Conservation (phyloP, 2,329 filamentous ascomycete species). For the Fusarium transvaalense region DNA sequence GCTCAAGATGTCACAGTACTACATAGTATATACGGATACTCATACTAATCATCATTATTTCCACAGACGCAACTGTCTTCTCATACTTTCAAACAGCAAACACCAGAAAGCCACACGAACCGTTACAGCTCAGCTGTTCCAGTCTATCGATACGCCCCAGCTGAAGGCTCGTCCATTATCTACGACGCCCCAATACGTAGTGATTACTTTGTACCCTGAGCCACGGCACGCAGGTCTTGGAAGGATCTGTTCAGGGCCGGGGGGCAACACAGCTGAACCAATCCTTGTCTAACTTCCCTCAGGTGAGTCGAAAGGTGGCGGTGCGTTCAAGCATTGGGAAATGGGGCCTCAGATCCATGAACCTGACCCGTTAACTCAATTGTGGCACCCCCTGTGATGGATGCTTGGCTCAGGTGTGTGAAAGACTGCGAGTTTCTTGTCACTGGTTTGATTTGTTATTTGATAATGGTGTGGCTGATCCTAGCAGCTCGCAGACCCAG, state of each 20-base stretch:
- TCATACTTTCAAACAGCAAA: background rate
- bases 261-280: constrained; percentile 33
- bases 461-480: constrained; percentile 41
- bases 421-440: constrained; percentile 24
- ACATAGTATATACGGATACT: no score
- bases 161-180: constrained; percentile 28
- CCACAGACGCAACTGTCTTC: background rate
- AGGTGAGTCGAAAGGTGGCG: constrained; percentile 43
- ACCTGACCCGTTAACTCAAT: constrained; percentile 15
- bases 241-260: constrained; percentile 7
- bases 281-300: constrained; percentile 40
- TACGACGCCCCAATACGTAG: background rate
- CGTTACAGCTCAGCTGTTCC: background rate
- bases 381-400: constrained; percentile 34
- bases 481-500: constrained; percentile 30
- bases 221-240: constrained; percentile 3
- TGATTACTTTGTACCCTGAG: background rate
- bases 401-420: constrained; percentile 27
- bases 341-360: constrained; percentile 27
- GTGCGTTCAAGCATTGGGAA: constrained; percentile 29
- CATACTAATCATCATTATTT: background rate
- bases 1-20: background rate
- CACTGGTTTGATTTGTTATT: constrained; percentile 23
- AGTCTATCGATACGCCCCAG: constrained; percentile 35
- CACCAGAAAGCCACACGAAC: background rate